Percentiles rank a stretch among this genome's conserved stretches.
phyloP scores from a whole-genome alignment of 2,329 filamentous ascomycete genomes.

The Eutypa lata region DNA sequence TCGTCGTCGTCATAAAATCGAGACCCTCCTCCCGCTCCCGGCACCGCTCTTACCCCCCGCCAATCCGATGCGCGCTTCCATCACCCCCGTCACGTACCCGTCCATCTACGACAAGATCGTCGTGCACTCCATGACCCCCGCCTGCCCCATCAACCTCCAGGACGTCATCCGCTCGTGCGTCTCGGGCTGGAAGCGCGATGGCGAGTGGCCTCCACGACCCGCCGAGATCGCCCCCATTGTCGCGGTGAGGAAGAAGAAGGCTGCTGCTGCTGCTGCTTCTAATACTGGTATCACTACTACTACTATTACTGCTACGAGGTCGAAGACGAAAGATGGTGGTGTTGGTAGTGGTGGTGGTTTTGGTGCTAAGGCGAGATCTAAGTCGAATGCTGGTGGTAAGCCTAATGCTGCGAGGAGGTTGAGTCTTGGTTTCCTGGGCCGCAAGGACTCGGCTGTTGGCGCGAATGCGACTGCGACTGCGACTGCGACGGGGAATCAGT shows the following conservation, averaged over 20 bases:
- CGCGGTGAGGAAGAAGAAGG: slow-evolving; percentile 38
- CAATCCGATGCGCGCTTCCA: slow-evolving; percentile 75
- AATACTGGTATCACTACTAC: too few relatives aligned
- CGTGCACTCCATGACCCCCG: slow-evolving; percentile 73
- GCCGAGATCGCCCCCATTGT: slow-evolving; percentile 37
- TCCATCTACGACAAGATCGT: slow-evolving; percentile 91
- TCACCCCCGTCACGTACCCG: slow-evolving; percentile 69
- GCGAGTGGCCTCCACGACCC: slow-evolving; percentile 80
- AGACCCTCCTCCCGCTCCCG: slow-evolving; percentile 68
- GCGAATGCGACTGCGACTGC: slow-evolving; percentile 17
- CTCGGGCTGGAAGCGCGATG: slow-evolving; percentile 86
- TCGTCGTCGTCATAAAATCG: slow-evolving; percentile 43
- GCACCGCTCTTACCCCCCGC: slow-evolving; percentile 68
- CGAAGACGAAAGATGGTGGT: too few relatives aligned
- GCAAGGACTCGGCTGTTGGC: slow-evolving; percentile 25
- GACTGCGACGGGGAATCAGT: too few relatives aligned
- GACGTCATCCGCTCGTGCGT: slow-evolving; percentile 82
- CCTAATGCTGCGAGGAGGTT: slow-evolving; percentile 36
- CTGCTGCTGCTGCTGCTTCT: slow-evolving; percentile 14
- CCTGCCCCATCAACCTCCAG: slow-evolving; percentile 81
- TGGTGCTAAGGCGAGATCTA: too few relatives aligned
- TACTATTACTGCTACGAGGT: too few relatives aligned
- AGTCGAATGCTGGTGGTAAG: slow-evolving; percentile 20
- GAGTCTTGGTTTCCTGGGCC: slow-evolving; percentile 46
- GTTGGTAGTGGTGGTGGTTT: too few relatives aligned